phyloP scores from a whole-genome alignment of 2,329 filamentous ascomycete species.

The Pseudonectria buxi region DNA sequence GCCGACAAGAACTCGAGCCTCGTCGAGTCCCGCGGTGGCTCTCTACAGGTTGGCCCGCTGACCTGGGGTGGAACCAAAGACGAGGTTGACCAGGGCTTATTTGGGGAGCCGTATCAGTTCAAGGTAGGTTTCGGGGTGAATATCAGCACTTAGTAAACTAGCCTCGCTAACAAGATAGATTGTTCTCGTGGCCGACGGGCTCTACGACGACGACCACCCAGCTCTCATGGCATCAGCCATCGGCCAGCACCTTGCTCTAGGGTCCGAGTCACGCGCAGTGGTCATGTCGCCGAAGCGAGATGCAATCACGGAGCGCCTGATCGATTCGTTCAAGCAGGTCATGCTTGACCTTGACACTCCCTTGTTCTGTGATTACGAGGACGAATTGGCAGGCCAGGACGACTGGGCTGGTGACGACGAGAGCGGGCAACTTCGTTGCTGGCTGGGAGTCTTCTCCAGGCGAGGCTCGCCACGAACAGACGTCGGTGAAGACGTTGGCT shows the following conservation, averaged over 20 bases:
- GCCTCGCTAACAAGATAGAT: slow-evolving; percentile 37
- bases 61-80: slow-evolving; percentile 60
- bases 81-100: slow-evolving; percentile 38
- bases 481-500: slow-evolving; percentile 4
- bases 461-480: slow-evolving; percentile 20
- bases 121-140: slow-evolving; percentile 29
- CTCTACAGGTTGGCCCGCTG: slow-evolving; percentile 56
- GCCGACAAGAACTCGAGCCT: slow-evolving; percentile 54
- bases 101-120: slow-evolving; percentile 44
- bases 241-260: slow-evolving; percentile 54
- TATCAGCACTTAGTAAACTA: background rate
- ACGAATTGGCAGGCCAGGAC: slow-evolving; percentile 59
- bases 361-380: slow-evolving; percentile 51
- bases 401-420: slow-evolving; percentile 61
- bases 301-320: slow-evolving; percentile 55
- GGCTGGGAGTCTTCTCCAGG: slow-evolving; percentile 57
- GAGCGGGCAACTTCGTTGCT: slow-evolving; percentile 50
- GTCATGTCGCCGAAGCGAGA: slow-evolving; percentile 78
- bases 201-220: slow-evolving; percentile 84
- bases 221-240: slow-evolving; percentile 66
- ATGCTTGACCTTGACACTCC: slow-evolving; percentile 48
- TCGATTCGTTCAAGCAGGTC: slow-evolving; percentile 52
- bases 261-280: slow-evolving; percentile 56
- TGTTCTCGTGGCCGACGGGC: slow-evolving; percentile 75
- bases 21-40: slow-evolving; percentile 49